Base-by-base conservation (phyloP, 2,329 filamentous ascomycete species). In the Aureobasidium sp. region DNA sequence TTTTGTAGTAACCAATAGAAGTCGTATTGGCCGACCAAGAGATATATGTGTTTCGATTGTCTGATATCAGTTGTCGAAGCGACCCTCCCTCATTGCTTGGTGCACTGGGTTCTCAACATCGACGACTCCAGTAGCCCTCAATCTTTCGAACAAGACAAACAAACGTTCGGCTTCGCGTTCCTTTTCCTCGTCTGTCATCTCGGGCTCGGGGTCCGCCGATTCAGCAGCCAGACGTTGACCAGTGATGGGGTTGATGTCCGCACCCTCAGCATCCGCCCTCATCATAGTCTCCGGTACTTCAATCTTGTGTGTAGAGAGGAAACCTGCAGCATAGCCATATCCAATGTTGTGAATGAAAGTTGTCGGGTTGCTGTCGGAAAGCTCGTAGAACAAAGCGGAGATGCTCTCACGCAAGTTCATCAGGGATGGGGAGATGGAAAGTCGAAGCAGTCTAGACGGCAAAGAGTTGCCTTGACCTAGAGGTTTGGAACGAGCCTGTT, bases 171-270 rank as follows among this genome's bases (percentile, higher is more conserved):
- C 93, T 71, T 99, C 94, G 62, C 89, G 81, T 73, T 96, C 90
- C 73, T 93, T 97, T 76, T 97, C 93, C 66, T 92, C 91, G 50
- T 89, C 79, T 0, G 89, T 94, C 93, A 97, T 96, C 45, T 92
- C 89, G 40, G 79, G 80, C 66, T 91, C 87, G 56, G 90, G 70
- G 9, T 64, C 60, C 12, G 58, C 49, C 7, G 67, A 64, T 60
- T 73, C 71, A 1, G 69, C 69, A 60, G 63, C 65, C 50, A 68
- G 64, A 65, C 87, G 85, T 73, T 97, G 92, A 0, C 92, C 92
- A 0, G 92, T 97, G 35, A 97, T 84, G 0, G 92, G 91, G 66
- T 97, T 97, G 58, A 95, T 77, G 67, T 71, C 66, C 11, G 59
- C 58, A n/a, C 56, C 49, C 11, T 68, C 73, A 39, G 77, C 79